Percentiles rank a stretch among this genome's conserved stretches.
phyloP scores from a whole-genome alignment of 1,284 basidiomycete genomes.

The Chondrostereum purpureum region DNA sequence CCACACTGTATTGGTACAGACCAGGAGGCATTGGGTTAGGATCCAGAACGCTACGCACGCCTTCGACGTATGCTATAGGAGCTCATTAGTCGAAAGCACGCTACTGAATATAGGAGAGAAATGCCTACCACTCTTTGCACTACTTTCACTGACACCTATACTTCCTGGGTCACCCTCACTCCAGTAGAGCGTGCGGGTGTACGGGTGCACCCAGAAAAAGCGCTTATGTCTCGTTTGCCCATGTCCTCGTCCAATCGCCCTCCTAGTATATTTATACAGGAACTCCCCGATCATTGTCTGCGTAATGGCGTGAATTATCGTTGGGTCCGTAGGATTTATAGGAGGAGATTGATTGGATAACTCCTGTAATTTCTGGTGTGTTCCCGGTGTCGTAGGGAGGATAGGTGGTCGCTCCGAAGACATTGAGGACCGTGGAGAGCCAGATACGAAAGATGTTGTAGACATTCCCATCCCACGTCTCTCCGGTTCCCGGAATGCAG shows the following conservation, averaged over 20 bases:
- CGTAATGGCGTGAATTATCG: constrained; percentile 91
- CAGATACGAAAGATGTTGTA: constrained; percentile 57
- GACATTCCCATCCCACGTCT: constrained; percentile 51
- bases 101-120: constrained; percentile 8
- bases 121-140: constrained; percentile 91
- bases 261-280: constrained; percentile 95
- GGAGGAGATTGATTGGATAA: constrained; percentile 3
- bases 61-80: constrained; percentile 87
- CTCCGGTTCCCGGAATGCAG: constrained; percentile 41
- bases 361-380: constrained; percentile 18
- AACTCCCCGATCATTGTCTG: constrained; percentile 99
- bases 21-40: constrained; percentile 92
- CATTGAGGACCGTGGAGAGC: constrained; percentile 70
- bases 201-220: constrained; percentile 99
- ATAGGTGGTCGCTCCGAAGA: constrained; percentile 40
- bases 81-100: constrained; percentile 13
- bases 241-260: constrained; percentile 85
- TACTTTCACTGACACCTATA: constrained; percentile 81
- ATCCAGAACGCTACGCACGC: constrained; percentile 85
- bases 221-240: constrained; percentile 89
- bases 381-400: constrained; percentile 32
- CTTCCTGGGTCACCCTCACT: constrained; percentile 91
- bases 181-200: constrained; percentile 98
- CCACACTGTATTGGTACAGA: constrained; percentile 85
- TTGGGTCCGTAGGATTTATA: constrained; percentile 68